A percentile compares a stretch with the other conserved stretches of the same genome.
Evolutionary conservation across 441 rosid genomes (phyloP).

Genomic region (Kokia cookei): DNA sequence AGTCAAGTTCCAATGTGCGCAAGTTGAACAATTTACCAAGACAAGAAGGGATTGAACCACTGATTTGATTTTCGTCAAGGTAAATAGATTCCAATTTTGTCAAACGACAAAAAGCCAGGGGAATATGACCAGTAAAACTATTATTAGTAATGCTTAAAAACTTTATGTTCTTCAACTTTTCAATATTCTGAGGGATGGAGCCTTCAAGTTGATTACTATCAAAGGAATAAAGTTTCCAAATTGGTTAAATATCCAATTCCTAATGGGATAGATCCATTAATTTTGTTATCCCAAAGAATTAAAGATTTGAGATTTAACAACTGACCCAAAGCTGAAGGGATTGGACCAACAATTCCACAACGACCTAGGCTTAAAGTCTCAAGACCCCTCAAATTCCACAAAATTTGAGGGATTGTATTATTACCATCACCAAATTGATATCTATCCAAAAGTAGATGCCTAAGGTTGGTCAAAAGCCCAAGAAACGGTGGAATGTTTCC

Average conservation of each 20-base stretch:
- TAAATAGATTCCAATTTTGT: neutral
- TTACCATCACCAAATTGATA: neutral
- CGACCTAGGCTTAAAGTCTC: neutral
- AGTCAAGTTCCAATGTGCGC: neutral
- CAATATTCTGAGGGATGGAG: neutral
- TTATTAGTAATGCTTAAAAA: neutral
- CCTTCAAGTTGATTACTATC: neutral
- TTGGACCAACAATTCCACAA: neutral
- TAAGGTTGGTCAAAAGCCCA: neutral
- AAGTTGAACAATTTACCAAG: neutral
- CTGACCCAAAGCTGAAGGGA: neutral
- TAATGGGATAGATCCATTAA: neutral
- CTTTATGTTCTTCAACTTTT: neutral
- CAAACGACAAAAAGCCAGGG: too few species aligned
- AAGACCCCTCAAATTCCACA: neutral
- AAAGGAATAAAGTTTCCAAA: neutral
- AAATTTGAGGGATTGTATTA: neutral
- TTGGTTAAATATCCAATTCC: neutral
- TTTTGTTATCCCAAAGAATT: rapidly evolving
- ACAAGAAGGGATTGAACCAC: neutral
- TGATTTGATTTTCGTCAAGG: neutral
- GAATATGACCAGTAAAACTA: too few species aligned
- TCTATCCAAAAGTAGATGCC: too few species aligned
- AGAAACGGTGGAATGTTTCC: neutral
- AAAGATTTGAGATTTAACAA: neutral